Percentiles rank a stretch among this genome's conserved stretches.
Conservation (phyloP, 1,139 yeast genomes). For the Pichia sp. region DNA sequence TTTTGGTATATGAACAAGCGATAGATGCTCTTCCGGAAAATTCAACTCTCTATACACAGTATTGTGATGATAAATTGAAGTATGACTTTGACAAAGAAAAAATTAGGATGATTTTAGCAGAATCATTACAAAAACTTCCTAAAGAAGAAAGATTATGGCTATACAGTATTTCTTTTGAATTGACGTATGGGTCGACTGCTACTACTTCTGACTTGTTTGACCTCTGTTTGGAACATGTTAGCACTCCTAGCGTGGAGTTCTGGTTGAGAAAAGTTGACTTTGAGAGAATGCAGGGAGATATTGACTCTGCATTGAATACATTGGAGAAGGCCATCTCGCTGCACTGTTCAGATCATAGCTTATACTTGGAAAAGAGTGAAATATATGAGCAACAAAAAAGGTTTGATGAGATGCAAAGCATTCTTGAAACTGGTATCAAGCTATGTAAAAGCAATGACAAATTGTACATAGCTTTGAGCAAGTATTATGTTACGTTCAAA, state of each 20-base stretch:
- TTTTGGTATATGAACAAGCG: constrained; percentile 45
- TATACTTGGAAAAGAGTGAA: constrained; percentile 57
- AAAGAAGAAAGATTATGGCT: constrained; percentile 55
- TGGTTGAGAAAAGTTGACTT: constrained; percentile 62
- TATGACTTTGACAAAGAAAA: constrained; percentile 34
- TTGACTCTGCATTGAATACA: constrained; percentile 33
- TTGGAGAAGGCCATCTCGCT: constrained; percentile 38
- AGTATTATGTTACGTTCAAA: constrained; percentile 38
- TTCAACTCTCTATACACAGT: constrained; percentile 55
- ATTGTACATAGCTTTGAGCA: constrained; percentile 54
- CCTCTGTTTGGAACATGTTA: constrained; percentile 30
- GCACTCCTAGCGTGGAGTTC: constrained; percentile 37
- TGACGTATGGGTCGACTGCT: constrained; percentile 35
- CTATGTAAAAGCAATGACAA: constrained; percentile 36
- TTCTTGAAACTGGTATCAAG: constrained; percentile 43
- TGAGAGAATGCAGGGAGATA: constrained; percentile 35
- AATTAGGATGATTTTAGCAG: constrained; percentile 47
- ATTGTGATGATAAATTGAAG: constrained; percentile 61
- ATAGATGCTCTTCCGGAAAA: constrained; percentile 40
- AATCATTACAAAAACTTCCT: constrained; percentile 40
- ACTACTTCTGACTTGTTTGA: constrained; percentile 39
- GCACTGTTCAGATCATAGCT: constrained; percentile 42
- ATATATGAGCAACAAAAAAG: constrained; percentile 32
- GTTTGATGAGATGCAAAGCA: constrained; percentile 39
- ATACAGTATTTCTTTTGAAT: constrained; percentile 62